Evolutionary conservation across 805 yeast species (phyloP).

Genomic region (Phaffomyces antillensis): DNA sequence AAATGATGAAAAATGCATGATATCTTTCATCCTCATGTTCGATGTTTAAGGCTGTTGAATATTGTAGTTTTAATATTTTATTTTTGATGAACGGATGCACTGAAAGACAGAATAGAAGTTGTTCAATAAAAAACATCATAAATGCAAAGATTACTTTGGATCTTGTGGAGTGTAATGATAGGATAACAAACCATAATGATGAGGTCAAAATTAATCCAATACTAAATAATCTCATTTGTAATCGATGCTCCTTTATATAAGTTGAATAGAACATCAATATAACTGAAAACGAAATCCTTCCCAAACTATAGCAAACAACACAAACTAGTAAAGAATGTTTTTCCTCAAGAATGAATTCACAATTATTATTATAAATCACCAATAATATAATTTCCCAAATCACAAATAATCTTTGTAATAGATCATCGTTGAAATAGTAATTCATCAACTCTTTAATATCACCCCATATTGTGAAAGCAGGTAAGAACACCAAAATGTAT

Average conservation of each 20-base stretch:
- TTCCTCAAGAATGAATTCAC: conserved; percentile 29
- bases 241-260: conserved; percentile 42
- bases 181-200: conserved; percentile 43
- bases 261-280: conserved; percentile 31
- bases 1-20: conserved; percentile 53
- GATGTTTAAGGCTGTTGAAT: conserved; percentile 55
- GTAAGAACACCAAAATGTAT: conserved; percentile 45
- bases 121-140: conserved; percentile 36
- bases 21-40: conserved; percentile 62
- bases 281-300: conserved; percentile 29
- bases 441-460: conserved; percentile 59
- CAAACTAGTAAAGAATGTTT: conserved; percentile 22
- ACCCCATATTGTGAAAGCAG: conserved; percentile 61
- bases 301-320: conserved; percentile 33
- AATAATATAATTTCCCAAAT: conserved; percentile 46
- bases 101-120: conserved; percentile 26
- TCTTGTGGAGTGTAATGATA: conserved; percentile 35
- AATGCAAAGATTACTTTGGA: conserved; percentile 41
- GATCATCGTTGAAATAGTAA: conserved; percentile 54
- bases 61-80: conserved; percentile 32
- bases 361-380: conserved; percentile 45
- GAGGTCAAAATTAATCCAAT: conserved; percentile 27
- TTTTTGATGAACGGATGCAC: conserved; percentile 42
- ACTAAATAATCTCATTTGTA: conserved; percentile 39
- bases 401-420: conserved; percentile 44